Base-by-base conservation (phyloP, 2,329 filamentous ascomycete species). In the Zymoseptoria ardabiliae region DNA sequence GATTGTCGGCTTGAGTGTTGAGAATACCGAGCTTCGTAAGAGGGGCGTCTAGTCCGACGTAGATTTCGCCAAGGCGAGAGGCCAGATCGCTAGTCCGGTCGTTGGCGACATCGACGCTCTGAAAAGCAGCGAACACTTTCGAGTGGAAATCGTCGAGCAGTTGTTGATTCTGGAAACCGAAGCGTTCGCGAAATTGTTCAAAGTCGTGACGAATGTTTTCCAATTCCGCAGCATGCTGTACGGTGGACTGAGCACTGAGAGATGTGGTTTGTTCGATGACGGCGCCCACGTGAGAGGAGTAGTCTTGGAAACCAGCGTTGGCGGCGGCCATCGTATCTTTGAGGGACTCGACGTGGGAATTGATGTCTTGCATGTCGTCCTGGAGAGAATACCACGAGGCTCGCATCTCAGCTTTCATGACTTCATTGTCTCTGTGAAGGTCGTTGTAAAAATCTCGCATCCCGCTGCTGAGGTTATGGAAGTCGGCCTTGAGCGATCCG, bases 401-500 rank as follows among this genome's bases (percentile, higher is more conserved):
- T 45, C 56, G 53, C 19, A 61, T 56, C 22, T 52, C 30, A 7
- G 56, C 50, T 21, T 56, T 56, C 30, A 57, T 30, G 19, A 63
- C 61, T 30, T 62, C 56, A 21, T 65, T 59, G 23, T 61, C 58
- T 20, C 59, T 8, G 20, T 56, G 52, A 11, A 66, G 53, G 9
- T 67, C 60, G 21, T 60, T 19, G 30, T 63, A 55, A 25, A 64
- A 64, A 22, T 63, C 28, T 20, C 57, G 62, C 50, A 64, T 60
- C 11, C 50, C 54, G 11, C 22, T 49, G 9, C 23, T 48, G 5
- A 69, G 35, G 9, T 64, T 55, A 30, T 41, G 58, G 53, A 65
- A 63, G 19, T 41, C 51, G 6, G 50, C 52, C 11, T 53, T 55
- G 20, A 64, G 50, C 3, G 60, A 48, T 20, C 60, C 58, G 8